A percentile compares a stretch with the other conserved stretches of the same genome.
Conservation (phyloP, 345 rosid species). For the Rhizophora mangle region DNA sequence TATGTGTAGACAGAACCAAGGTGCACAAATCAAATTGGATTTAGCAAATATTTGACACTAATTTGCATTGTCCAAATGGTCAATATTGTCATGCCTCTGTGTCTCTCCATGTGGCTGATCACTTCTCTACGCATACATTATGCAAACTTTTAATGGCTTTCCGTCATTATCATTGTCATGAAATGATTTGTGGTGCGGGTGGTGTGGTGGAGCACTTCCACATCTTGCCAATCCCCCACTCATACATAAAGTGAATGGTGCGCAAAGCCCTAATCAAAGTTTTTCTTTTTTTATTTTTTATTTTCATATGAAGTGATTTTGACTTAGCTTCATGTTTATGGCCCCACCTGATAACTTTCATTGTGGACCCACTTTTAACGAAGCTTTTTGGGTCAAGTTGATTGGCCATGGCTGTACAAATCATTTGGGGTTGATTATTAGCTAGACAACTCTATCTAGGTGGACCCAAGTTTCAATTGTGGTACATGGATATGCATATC, state of each 20-base stretch:
- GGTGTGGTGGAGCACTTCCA: conserved; percentile 5
- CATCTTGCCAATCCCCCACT: too few relatives aligned
- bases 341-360: not conserved
- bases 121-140: not conserved
- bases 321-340: not conserved
- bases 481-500: not conserved
- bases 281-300: not conserved
- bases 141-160: not conserved
- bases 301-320: not conserved
- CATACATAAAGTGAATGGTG: not conserved
- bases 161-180: not conserved
- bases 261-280: not conserved
- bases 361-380: not conserved
- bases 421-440: conserved; percentile 4
- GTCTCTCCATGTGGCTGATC: not conserved
- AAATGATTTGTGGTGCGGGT: conserved; percentile 1
- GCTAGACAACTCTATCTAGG: not conserved
- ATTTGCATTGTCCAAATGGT: not conserved
- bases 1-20: not conserved
- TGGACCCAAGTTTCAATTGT: not conserved
- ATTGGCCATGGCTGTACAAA: not conserved
- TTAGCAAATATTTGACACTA: not conserved
- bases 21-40: not conserved
- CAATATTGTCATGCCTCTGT: not conserved
- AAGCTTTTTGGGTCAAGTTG: not conserved